A percentile compares a stretch with the other conserved stretches of the same genome.
phyloP scores from a whole-genome alignment of 371 early-diverging fungal species.

The Rhizopus microsporus region DNA sequence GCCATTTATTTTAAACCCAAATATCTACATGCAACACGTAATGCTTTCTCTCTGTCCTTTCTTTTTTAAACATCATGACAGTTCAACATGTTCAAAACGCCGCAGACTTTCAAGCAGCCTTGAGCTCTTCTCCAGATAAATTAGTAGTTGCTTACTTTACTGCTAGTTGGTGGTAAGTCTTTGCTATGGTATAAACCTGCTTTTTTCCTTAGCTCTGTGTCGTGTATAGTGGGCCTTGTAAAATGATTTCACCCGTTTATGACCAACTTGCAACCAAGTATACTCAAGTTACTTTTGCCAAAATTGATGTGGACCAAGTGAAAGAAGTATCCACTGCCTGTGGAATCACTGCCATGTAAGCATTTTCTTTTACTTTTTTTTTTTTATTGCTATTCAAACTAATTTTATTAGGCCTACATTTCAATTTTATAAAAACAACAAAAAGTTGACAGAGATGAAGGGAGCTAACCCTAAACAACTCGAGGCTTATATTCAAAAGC shows the following conservation, averaged over 20 bases:
- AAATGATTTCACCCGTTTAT: conserved; percentile 59
- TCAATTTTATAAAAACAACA: conserved; percentile 66
- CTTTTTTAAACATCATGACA: conserved; percentile 13
- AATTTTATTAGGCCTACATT: conserved; percentile 53
- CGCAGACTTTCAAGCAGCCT: conserved; percentile 35
- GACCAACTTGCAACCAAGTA: conserved; percentile 56
- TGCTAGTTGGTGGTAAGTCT: conserved; percentile 56
- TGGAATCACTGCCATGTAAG: conserved; percentile 44
- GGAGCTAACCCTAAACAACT: conserved; percentile 66
- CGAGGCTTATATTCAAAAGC: conserved; percentile 55
- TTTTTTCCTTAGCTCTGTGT: conserved; percentile 28
- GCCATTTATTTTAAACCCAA: not conserved
- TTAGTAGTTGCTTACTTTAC: conserved; percentile 61
- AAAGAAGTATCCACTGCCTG: conserved; percentile 39
- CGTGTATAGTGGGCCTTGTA: conserved; percentile 55
- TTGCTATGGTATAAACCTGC: conserved; percentile 20
- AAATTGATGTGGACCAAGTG: conserved; percentile 63
- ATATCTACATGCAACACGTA: conserved; percentile 1
- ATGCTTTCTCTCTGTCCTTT: not conserved
- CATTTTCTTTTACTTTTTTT: conserved; percentile 6
- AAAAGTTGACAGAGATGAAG: conserved; percentile 67
- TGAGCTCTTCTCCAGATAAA: conserved; percentile 27
- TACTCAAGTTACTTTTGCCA: conserved; percentile 56
- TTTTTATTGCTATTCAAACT: not conserved
- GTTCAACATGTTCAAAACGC: conserved; percentile 29